These are phyloP conservation scores for Cyberlindnera lachancei DNA, from an alignment of 805 yeast genomes.

Conservation along the genomic window DNA sequence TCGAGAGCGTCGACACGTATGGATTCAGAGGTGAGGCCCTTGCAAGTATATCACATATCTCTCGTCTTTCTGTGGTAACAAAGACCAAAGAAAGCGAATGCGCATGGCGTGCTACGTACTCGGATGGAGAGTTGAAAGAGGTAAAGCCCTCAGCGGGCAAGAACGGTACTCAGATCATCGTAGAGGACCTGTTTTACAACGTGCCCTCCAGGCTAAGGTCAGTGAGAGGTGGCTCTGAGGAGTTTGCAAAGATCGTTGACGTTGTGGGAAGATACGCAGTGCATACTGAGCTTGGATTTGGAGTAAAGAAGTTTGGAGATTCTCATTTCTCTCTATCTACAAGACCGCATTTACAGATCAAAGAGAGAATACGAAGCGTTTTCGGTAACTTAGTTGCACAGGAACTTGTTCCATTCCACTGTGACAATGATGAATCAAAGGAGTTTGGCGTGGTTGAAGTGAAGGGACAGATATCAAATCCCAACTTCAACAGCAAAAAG, in stretches of 20 bases:
- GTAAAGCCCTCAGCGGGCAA: slow-evolving; percentile 72
- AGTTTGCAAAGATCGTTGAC: slow-evolving; percentile 69
- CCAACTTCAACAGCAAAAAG: slow-evolving; percentile 66
- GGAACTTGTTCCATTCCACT: slow-evolving; percentile 45
- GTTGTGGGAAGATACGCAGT: slow-evolving; percentile 79
- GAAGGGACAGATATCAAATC: slow-evolving; percentile 58
- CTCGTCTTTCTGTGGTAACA: slow-evolving; percentile 74
- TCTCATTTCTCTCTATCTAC: slow-evolving; percentile 59
- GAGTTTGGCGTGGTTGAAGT: slow-evolving; percentile 45
- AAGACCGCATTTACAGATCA: slow-evolving; percentile 38
- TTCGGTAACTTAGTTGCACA: slow-evolving; percentile 66
- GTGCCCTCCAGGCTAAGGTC: slow-evolving; percentile 72
- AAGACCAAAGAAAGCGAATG: slow-evolving; percentile 52
- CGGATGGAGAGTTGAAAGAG: slow-evolving; percentile 54
- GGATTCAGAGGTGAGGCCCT: slow-evolving; percentile 97
- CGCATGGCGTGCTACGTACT: slow-evolving; percentile 66
- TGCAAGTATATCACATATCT: slow-evolving; percentile 87
- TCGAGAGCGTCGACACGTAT: slow-evolving; percentile 63
- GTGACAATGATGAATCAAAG: slow-evolving; percentile 20
- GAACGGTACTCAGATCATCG: slow-evolving; percentile 75
- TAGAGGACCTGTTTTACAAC: slow-evolving; percentile 87
- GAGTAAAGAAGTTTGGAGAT: slow-evolving; percentile 77
- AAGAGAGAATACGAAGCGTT: slow-evolving; percentile 66
- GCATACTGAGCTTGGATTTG: slow-evolving; percentile 64
- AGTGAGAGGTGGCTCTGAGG: slow-evolving; percentile 61